Percentiles rank a stretch among this genome's conserved stretches.
phyloP scores from a whole-genome alignment of 2,329 filamentous ascomycete species.

The Neonectria magnoliae region DNA sequence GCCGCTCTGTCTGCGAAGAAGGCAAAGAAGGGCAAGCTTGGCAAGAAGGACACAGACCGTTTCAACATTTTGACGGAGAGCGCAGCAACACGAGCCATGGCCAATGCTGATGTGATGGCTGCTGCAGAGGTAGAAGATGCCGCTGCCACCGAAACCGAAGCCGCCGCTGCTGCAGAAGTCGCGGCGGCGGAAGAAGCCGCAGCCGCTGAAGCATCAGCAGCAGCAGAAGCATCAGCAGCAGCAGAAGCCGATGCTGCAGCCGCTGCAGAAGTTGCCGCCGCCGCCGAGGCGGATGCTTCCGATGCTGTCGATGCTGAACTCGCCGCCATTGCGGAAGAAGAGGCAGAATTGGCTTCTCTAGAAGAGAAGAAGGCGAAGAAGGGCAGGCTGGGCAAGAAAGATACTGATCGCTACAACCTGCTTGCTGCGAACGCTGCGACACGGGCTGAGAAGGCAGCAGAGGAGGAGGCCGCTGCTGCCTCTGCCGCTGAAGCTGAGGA shows the following conservation, averaged over 20 bases:
- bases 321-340: conserved; percentile 17
- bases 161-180: conserved; percentile 25
- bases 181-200: conserved; percentile 7
- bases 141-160: conserved; percentile 7
- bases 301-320: conserved; percentile 21
- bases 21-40: conserved; percentile 44
- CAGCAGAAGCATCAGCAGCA: conserved; percentile 12
- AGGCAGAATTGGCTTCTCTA: conserved; percentile 27
- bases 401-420: conserved; percentile 55
- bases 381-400: conserved; percentile 55
- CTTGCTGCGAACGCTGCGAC: conserved; percentile 48
- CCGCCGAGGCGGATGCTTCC: neutral
- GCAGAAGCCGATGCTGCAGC: conserved; percentile 22
- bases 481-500: conserved; percentile 40
- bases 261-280: conserved; percentile 7
- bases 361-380: conserved; percentile 59
- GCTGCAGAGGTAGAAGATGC: conserved; percentile 29
- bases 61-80: conserved; percentile 38
- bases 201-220: conserved; percentile 4
- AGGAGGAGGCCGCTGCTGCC: conserved; percentile 35
- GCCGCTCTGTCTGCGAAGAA: conserved; percentile 48
- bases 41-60: conserved; percentile 45
- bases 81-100: conserved; percentile 29
- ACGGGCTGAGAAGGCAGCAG: conserved; percentile 51
- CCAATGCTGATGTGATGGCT: conserved; percentile 12